Base-by-base conservation (phyloP, 257 asterid genomes). In the Solanum tarapatanum region DNA sequence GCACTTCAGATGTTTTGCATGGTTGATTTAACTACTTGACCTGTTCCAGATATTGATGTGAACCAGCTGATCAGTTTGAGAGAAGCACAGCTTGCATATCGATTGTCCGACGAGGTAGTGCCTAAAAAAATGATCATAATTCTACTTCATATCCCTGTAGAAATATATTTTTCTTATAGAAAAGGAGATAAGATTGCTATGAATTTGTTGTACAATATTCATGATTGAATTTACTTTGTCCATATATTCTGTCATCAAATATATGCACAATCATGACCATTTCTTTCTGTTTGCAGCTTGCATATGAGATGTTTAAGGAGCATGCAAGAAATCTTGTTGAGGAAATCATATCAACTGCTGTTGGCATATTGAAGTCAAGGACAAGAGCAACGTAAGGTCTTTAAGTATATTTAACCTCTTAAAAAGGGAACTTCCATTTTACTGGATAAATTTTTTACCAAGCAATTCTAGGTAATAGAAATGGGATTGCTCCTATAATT, bases 271-370 rank as follows among this genome's bases (percentile, higher is more conserved):
- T 48, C 58, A 33, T 32, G 82, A 32, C 55, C 37, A 33, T 70
- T 72, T 90, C 83, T 79, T 43, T 75, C 66, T 32, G 51, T 86
- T 66, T 91, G 88, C 92, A 97, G 99, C 94, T 96, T 89, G 98
- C 99, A 87, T 98, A 88, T 85, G 98, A 93, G 87, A 92, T 94
- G 98, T 95, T 97, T 90, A 95, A 96, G 92, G 97, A 96, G 92
- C 96, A 93, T 91, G 92, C 95, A 19, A 93, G 99, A 92, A 96
- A 94, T 94, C 93, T 96, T 88, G 97, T 90, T 85, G 99, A 96
- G 91, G 92, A 91, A 90, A 88, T 90, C 91, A 91, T 96, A 92
- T 89, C 99, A 60, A 93, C 90, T 84, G 98, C 99, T 88, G 90
- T 95, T 87, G 88, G 75, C 87, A 86, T 91, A 23, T 89, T 93